Evolutionary conservation across 2,329 filamentous ascomycete genomes (phyloP).

Genomic region (Colletotrichum echinochloae): DNA sequence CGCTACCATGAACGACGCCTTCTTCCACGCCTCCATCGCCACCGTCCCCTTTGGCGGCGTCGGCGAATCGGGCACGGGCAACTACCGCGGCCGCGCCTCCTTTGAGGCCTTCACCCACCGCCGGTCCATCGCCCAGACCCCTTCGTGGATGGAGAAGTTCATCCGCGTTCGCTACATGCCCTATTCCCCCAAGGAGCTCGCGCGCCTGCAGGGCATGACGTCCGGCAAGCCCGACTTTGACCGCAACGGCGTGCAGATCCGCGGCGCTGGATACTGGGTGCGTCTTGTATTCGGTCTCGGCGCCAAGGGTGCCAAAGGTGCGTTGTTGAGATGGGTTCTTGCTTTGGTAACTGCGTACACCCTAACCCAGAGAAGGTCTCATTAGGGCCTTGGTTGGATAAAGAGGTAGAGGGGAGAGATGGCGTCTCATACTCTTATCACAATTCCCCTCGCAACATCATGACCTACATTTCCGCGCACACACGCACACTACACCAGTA

Average conservation of each 20-base stretch:
- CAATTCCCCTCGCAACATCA: not conserved
- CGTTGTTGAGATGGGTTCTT: constrained; percentile 64
- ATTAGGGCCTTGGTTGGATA: constrained; percentile 48
- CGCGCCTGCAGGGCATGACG: constrained; percentile 58
- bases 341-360: constrained; percentile 51
- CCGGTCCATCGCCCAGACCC: constrained; percentile 69
- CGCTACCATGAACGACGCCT: constrained; percentile 72
- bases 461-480: not conserved
- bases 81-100: constrained; percentile 81
- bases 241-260: constrained; percentile 65
- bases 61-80: constrained; percentile 80
- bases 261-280: constrained; percentile 66
- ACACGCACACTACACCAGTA: constrained; percentile 10
- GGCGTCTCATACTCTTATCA: constrained; percentile 11
- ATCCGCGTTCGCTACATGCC: constrained; percentile 77
- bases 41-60: constrained; percentile 87
- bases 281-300: constrained; percentile 65
- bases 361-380: constrained; percentile 50
- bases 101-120: constrained; percentile 77
- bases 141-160: constrained; percentile 74
- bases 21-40: constrained; percentile 69
- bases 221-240: constrained; percentile 69
- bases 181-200: constrained; percentile 62
- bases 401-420: constrained; percentile 3
- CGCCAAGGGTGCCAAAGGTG: constrained; percentile 60